These are phyloP conservation scores for Gossypium anomalum DNA, from an alignment of 345 rosid genomes.

Conservation along the genomic window DNA sequence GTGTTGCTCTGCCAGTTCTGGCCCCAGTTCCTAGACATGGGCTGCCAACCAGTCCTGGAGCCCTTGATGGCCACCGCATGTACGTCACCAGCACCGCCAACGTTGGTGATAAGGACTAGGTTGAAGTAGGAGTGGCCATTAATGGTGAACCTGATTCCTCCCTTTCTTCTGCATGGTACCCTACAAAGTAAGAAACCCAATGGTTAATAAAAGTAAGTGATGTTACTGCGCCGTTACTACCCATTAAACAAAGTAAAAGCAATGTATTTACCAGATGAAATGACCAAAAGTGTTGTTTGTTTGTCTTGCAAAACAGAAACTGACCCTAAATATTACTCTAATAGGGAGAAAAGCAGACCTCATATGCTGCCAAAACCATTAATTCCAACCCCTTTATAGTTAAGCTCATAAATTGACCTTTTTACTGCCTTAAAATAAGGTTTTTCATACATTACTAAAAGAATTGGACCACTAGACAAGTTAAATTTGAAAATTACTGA, in stretches of 20 bases:
- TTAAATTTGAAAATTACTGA: not conserved
- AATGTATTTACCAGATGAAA: not conserved
- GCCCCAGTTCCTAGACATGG: conserved; percentile 86
- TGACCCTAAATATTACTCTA: not conserved
- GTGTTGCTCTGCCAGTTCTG: conserved; percentile 80
- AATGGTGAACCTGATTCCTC: conserved; percentile 72
- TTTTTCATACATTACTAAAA: not conserved
- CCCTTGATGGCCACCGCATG: conserved; percentile 58
- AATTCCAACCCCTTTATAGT: not conserved
- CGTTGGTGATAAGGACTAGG: conserved; percentile 68
- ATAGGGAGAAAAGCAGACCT: not conserved
- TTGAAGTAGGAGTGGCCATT: conserved; percentile 85
- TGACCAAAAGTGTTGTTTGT: not conserved
- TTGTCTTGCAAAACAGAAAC: not conserved
- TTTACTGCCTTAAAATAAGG: not conserved
- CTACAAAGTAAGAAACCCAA: conserved; percentile 22
- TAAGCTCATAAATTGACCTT: not conserved
- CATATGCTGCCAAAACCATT: not conserved
- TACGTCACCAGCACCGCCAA: conserved; percentile 81
- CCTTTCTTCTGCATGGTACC: conserved; percentile 62
- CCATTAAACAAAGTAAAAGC: not conserved
- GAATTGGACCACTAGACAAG: not conserved
- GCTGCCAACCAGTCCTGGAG: conserved; percentile 68
- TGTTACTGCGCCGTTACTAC: not conserved
- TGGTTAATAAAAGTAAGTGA: not conserved